Evolutionary conservation across 2,329 filamentous ascomycete species (phyloP), one percentile per base, ranked within the genome.

Genomic region (Hortaea werneckii): DNA sequence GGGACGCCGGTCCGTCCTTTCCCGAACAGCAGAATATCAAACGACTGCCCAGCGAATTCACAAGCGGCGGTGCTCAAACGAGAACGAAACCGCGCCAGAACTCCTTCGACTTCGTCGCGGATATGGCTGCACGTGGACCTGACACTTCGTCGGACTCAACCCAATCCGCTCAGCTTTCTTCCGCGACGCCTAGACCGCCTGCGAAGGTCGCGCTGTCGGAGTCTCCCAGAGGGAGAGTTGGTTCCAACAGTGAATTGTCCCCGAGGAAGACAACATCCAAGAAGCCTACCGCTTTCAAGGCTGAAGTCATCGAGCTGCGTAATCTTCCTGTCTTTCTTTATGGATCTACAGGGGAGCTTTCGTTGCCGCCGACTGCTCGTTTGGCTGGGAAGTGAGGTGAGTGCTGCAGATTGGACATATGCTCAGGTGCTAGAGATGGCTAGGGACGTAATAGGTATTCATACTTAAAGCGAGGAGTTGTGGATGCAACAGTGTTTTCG

Each of bases 91-190:
- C 41, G 28, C 28, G 42, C 7, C 32, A 13, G 7, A 44, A 44
- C 32, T 44, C 42, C 6, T 44, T 44, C 42, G 42, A 44, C 26
- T 38, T 44, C 35, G 34, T 44, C 13, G 29, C 37, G 9, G 42
- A 29, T 4, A 29, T 26, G 10, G 42, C 42, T 6, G 29, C 37
- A 35, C 20, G 20, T 20, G 20, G n/a, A 35, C n/a, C 9, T n/a
- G 32, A 35, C 8, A n/a, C 32, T 2, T 3, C 8, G n/a, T 9
- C 32, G 4, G n/a, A 35, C 8, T 35, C 4, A 35, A n/a, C 4
- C 2, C 32, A 35, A n/a, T 2, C 32, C 32, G 32, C 32, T n/a
- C n/a, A n/a, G n/a, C n/a, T n/a, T n/a, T n/a, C n/a, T n/a, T n/a
- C n/a, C n/a, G n/a, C n/a, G n/a, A n/a, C 8, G 32, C 9, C 2